These are phyloP conservation scores for Plasmodium malariae DNA, from an alignment of 169 alveolate species.

Conservation along the genomic window DNA sequence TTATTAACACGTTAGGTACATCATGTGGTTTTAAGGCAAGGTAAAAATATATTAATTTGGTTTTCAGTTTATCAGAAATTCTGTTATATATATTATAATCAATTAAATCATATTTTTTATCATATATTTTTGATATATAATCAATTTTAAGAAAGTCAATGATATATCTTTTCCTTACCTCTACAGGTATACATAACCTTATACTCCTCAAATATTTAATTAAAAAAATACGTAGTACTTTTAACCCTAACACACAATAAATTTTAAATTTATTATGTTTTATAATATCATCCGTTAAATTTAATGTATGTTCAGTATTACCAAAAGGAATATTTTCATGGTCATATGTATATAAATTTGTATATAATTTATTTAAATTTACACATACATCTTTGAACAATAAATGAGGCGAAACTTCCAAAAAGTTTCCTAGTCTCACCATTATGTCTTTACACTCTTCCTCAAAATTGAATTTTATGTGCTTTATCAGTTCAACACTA, in stretches of 20 bases:
- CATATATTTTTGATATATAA: constrained; percentile 74
- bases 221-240: constrained; percentile 27
- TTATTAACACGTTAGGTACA: constrained; percentile 80
- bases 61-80: constrained; percentile 74
- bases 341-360: constrained; percentile 64
- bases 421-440: constrained; percentile 55
- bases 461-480: constrained; percentile 35
- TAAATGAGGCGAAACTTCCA: constrained; percentile 62
- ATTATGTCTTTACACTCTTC: constrained; percentile 72
- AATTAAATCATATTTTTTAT: constrained; percentile 69
- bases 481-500: constrained; percentile 31
- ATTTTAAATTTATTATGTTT: constrained; percentile 68
- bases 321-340: constrained; percentile 55
- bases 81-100: constrained; percentile 34
- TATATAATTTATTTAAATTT: constrained; percentile 46
- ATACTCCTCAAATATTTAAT: constrained; percentile 68
- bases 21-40: constrained; percentile 82
- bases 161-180: constrained; percentile 79
- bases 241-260: constrained; percentile 63
- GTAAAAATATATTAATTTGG: constrained; percentile 80
- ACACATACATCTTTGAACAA: constrained; percentile 70
- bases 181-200: constrained; percentile 80
- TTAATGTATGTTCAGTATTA: constrained; percentile 51
- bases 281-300: constrained; percentile 37
- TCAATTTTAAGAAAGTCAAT: constrained; percentile 77